A percentile compares a stretch with the other conserved stretches of the same genome.
These are phyloP conservation scores for Globisporangium solare DNA, from an alignment of 352 stramenopile genomes.

Conservation along the genomic window DNA sequence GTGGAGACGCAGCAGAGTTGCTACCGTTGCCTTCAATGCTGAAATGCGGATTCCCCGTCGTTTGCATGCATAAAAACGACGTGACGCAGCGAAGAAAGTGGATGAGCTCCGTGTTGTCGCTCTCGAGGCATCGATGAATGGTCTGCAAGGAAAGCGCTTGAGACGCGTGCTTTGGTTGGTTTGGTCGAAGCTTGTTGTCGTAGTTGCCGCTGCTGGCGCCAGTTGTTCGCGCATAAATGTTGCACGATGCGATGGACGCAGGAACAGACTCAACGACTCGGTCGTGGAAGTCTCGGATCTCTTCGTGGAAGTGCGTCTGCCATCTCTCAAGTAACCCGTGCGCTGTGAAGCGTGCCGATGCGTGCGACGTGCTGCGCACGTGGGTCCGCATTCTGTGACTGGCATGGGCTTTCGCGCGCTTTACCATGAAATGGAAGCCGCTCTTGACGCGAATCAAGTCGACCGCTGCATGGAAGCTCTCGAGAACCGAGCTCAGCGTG, in stretches of 20 bases:
- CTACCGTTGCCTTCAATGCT: background rate
- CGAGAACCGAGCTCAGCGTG: slow-evolving; percentile 19
- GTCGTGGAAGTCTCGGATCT: slow-evolving; percentile 19
- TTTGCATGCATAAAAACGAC: slow-evolving; percentile 15
- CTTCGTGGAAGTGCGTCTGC: slow-evolving; percentile 26
- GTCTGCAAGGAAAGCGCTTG: too few relatives aligned
- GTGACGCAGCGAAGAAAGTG: slow-evolving; percentile 11
- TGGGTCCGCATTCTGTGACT: background rate
- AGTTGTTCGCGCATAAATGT: slow-evolving; percentile 8
- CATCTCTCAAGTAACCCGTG: slow-evolving; percentile 21
- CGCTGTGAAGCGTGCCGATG: background rate
- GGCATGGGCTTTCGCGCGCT: slow-evolving; percentile 1
- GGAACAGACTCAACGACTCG: slow-evolving; percentile 5
- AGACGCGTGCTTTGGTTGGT: too few relatives aligned
- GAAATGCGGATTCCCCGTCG: slow-evolving; percentile 1
- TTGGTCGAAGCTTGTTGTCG: slow-evolving; percentile 1
- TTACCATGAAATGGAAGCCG: slow-evolving; percentile 17
- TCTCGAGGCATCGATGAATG: too few relatives aligned
- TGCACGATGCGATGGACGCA: slow-evolving; percentile 1
- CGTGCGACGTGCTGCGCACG: too few relatives aligned
- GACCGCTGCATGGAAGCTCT: slow-evolving; percentile 15
- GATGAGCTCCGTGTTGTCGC: too few relatives aligned
- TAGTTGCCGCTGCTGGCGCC: background rate
- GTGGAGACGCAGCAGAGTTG: background rate
- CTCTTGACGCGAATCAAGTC: slow-evolving; percentile 26